Evolutionary conservation across 1,284 basidiomycete genomes (phyloP).

Genomic region (Schizophyllum amplum): DNA sequence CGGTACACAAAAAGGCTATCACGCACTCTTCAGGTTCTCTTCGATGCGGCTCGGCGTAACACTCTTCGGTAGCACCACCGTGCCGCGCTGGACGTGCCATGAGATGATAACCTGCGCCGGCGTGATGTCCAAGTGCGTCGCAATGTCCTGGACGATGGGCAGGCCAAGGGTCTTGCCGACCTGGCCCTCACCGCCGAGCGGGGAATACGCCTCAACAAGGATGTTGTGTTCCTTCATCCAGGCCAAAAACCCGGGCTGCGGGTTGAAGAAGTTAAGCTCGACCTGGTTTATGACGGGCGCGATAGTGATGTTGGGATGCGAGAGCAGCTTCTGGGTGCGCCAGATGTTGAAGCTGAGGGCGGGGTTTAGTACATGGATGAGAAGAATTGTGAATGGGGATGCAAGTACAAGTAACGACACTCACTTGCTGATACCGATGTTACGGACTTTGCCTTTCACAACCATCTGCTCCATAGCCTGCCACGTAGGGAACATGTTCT

Average conservation of each 20-base stretch:
- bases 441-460: constrained; percentile 70
- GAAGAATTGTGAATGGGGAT: too few relatives aligned
- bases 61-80: constrained; percentile 72
- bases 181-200: constrained; percentile 58
- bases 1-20: background rate
- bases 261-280: constrained; percentile 77
- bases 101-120: constrained; percentile 76
- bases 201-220: constrained; percentile 74
- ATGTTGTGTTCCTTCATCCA: constrained; percentile 60
- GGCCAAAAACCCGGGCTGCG: constrained; percentile 74
- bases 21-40: constrained; percentile 59
- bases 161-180: constrained; percentile 47
- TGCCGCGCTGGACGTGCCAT: constrained; percentile 75
- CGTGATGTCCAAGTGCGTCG: constrained; percentile 58
- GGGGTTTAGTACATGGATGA: background rate
- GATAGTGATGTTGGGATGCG: constrained; percentile 43
- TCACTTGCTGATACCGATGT: constrained; percentile 79
- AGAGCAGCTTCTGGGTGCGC: constrained; percentile 21
- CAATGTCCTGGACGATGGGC: constrained; percentile 53
- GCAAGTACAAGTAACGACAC: constrained; percentile 17
- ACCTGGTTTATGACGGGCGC: constrained; percentile 74
- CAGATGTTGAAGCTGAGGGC: constrained; percentile 46
- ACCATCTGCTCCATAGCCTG: constrained; percentile 75
- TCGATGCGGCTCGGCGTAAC: constrained; percentile 65
- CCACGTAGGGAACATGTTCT: constrained; percentile 78